These are phyloP conservation scores for Strigomonas culicis DNA, from an alignment of 208 protist genomes.

Conservation along the genomic window DNA sequence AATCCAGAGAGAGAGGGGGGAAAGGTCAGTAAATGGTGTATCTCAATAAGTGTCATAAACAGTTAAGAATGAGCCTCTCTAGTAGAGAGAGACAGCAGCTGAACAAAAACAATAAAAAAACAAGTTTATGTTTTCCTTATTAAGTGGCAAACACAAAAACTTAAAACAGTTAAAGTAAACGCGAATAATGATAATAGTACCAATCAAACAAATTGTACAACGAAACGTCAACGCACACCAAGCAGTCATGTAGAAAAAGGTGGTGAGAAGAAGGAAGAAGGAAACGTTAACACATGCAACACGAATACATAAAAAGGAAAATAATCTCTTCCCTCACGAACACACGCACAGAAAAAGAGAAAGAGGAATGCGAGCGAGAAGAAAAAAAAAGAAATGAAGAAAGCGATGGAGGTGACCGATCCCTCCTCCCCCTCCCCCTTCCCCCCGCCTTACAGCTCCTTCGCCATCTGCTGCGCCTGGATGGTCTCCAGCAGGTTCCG, in stretches of 20 bases:
- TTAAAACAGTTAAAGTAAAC: not conserved
- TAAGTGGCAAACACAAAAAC: slow-evolving; percentile 1
- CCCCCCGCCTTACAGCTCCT: slow-evolving; percentile 46
- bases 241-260: slow-evolving; percentile 12
- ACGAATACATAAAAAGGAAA: slow-evolving; percentile 13
- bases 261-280: not conserved
- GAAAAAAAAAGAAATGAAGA: slow-evolving; percentile 18
- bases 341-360: slow-evolving; percentile 12
- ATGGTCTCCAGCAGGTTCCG: slow-evolving; percentile 69
- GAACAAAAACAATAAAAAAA: slow-evolving; percentile 6
- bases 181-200: too few relatives aligned
- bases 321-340: slow-evolving; percentile 11
- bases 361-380: slow-evolving; percentile 1
- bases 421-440: not conserved
- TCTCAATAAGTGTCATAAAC: slow-evolving; percentile 1
- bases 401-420: not conserved
- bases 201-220: too few relatives aligned
- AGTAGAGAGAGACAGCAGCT: too few relatives aligned
- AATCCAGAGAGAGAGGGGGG: not conserved
- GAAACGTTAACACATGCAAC: not conserved
- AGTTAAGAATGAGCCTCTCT: slow-evolving; percentile 9
- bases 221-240: too few relatives aligned
- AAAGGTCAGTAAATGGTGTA: not conserved
- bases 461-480: slow-evolving; percentile 59
- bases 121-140: not conserved